Base-by-base conservation (phyloP, 1,284 basidiomycete species). In the Irpex sp. region DNA sequence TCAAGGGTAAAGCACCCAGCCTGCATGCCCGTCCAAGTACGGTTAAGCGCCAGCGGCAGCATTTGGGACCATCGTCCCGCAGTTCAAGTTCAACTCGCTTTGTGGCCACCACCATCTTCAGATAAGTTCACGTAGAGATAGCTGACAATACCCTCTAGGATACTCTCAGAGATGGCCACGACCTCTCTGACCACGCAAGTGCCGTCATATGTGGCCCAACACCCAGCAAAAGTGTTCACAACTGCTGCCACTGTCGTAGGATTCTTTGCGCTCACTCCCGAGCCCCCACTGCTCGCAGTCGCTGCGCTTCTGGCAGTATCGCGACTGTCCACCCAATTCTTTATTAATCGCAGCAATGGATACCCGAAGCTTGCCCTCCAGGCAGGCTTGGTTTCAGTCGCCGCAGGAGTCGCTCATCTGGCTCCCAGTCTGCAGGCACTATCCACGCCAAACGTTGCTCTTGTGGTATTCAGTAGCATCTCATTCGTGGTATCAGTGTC, bases 341-440 rank as follows among this genome's bases (percentile, higher is more conserved):
- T 83, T 51, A 73, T 81, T 49, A 77, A 72, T 38, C 75, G 79
- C 31, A 71, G 71, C 0, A 71, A 78, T 47, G 69, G 72, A 48
- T 61, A 73, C 37, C 64, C 66, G 40, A 73, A 79, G 0, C 64
- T 73, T 47, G 66, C 76, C 5, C 75, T 82, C 0, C 81, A 82
- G 74, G 40, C 80, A 2, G 68, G 63, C n/a, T 58, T 73, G 1
- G 68, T 89, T 4, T 76, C 86, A 0, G 17, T 79, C 0, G 84
- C 82, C 0, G 78, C 82, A 4, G 76, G 79, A 0, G 8, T 85
- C 4, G 80, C 82, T 0, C 82, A 84, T 60, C 66, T 82, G 34
- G 71, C 75, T 5, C 79, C 87, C 1, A 83, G 87, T 0, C 60
- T 81, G 3, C 69, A 81, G 59, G 88, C 89, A 0, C 76, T 91